Conservation (phyloP, 768 basidiomycete species). For the Russula sp. region DNA sequence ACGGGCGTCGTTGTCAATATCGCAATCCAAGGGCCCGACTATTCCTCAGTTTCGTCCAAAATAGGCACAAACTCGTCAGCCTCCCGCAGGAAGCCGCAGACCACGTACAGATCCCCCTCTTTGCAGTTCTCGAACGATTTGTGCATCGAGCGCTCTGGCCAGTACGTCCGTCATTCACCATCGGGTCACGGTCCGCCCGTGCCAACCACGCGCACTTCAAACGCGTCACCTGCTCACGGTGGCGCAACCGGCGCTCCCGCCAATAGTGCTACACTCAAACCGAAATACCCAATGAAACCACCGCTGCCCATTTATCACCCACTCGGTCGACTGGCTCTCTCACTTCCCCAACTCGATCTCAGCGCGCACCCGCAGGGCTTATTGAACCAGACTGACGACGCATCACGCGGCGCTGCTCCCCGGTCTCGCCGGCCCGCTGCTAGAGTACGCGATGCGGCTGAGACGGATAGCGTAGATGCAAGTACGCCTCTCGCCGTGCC, state of each 20-base stretch:
- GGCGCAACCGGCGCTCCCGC: neutral
- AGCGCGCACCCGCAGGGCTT: conserved; percentile 8
- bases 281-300: conserved; percentile 27
- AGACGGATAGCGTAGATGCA: conserved; percentile 17
- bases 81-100: conserved; percentile 29
- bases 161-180: conserved; percentile 10
- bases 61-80: conserved; percentile 15
- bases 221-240: conserved; percentile 13
- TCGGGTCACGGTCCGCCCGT: conserved; percentile 19
- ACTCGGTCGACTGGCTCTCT: conserved; percentile 28
- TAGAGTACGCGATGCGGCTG: conserved; percentile 26
- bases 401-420: too few species aligned
- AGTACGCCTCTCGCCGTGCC: conserved; percentile 19
- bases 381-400: conserved; percentile 17
- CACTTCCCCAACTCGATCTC: conserved; percentile 29
- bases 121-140: conserved; percentile 23
- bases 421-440: conserved; percentile 27
- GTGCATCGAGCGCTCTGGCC: conserved; percentile 29
- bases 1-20: conserved; percentile 27
- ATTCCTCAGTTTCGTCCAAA: conserved; percentile 23
- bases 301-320: conserved; percentile 30
- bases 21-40: conserved; percentile 16
- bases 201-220: conserved; percentile 13
- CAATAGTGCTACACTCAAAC: neutral
- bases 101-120: conserved; percentile 30